phyloP scores from a whole-genome alignment of 2,329 filamentous ascomycete genomes.

The Alternaria alternata region DNA sequence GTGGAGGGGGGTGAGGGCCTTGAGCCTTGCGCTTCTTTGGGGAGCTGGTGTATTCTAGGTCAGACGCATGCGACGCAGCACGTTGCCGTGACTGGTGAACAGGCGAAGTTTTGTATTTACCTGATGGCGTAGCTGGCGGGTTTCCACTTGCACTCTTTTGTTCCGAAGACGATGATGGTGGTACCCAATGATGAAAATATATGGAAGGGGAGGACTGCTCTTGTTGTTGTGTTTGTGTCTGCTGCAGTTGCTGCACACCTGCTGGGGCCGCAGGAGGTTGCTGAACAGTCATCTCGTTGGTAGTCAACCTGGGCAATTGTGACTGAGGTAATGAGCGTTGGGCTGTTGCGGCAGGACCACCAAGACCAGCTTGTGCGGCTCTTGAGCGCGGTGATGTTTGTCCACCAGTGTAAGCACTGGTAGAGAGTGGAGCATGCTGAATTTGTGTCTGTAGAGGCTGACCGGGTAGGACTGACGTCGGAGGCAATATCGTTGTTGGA shows the following conservation, averaged over 20 bases:
- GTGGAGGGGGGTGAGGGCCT: conserved; percentile 60
- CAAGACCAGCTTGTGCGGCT: conserved; percentile 39
- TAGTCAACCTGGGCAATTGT: conserved; percentile 60
- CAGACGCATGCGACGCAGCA: conserved; percentile 60
- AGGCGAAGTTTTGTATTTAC: conserved; percentile 60
- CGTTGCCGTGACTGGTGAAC: conserved; percentile 55
- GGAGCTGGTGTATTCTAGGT: conserved; percentile 73
- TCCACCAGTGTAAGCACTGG: conserved; percentile 40
- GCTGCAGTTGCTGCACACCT: conserved; percentile 53
- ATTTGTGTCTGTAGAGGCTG: conserved; percentile 50
- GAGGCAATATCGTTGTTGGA: conserved; percentile 42
- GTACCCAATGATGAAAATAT: conserved; percentile 94
- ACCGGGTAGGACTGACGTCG: conserved; percentile 47
- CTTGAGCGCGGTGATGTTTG: conserved; percentile 47
- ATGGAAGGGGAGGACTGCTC: conserved; percentile 75
- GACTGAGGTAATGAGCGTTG: conserved; percentile 57
- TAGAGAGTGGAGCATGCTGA: conserved; percentile 53
- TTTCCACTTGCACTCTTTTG: conserved; percentile 63
- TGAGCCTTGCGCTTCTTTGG: conserved; percentile 85
- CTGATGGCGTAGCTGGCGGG: conserved; percentile 76
- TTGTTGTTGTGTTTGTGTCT: conserved; percentile 64
- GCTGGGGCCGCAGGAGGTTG: conserved; percentile 54
- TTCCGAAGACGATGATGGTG: conserved; percentile 67
- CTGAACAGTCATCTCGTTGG: conserved; percentile 61
- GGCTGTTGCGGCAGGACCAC: conserved; percentile 51